Conservation (phyloP, 257 asterid genomes). For the Thymus mandschuricus region DNA sequence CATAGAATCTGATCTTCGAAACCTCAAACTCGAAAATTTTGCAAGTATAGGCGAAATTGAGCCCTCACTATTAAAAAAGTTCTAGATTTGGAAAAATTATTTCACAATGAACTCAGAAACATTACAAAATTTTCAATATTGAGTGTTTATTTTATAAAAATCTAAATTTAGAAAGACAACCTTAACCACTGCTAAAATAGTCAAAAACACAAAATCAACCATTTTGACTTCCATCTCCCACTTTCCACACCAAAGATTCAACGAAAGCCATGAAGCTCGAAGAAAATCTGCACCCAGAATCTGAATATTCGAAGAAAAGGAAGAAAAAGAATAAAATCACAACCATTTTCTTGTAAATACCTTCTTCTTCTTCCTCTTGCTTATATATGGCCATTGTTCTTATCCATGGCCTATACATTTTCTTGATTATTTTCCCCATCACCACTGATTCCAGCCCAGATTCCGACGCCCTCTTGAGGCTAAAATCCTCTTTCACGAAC, state of each 20-base stretch:
- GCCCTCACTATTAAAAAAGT: too few species aligned
- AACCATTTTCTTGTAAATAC: background rate
- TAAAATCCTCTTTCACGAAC: slow-evolving; percentile 53
- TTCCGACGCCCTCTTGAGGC: slow-evolving; percentile 59
- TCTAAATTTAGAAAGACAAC: slow-evolving; percentile 26
- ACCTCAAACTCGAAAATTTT: too few species aligned
- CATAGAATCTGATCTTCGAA: too few species aligned
- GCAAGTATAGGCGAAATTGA: too few species aligned
- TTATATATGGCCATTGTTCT: slow-evolving; percentile 50
- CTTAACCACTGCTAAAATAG: slow-evolving; percentile 26
- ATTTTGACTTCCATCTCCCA: slow-evolving; percentile 2
- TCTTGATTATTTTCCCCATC: slow-evolving; percentile 33
- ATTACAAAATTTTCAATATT: background rate
- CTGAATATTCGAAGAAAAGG: slow-evolving; percentile 3
- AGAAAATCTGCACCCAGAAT: background rate
- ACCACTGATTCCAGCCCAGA: slow-evolving; percentile 42
- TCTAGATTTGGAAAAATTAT: too few species aligned
- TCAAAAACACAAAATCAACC: slow-evolving; percentile 22
- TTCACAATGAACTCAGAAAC: too few species aligned
- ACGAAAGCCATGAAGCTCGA: slow-evolving; percentile 5
- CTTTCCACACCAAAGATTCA: background rate
- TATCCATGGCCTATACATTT: slow-evolving; percentile 32
- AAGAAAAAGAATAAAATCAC: background rate
- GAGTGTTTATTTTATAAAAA: slow-evolving; percentile 5
- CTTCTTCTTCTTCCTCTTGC: too few species aligned